Evolutionary conservation across 345 rosid species (phyloP).

Genomic region (Triadica sebifera): DNA sequence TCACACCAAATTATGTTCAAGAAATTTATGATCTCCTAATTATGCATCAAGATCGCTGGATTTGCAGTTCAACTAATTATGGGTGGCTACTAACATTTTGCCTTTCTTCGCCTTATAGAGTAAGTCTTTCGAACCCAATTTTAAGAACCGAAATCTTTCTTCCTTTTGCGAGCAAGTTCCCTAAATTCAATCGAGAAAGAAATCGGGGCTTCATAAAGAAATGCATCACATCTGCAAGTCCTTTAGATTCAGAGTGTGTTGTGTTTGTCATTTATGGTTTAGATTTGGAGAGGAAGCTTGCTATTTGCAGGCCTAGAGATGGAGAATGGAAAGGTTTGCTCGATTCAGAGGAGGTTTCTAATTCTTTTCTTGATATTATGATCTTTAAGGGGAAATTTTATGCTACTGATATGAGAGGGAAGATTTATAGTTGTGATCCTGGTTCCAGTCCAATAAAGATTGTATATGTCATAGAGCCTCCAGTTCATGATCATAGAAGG

Average conservation of each 20-base stretch:
- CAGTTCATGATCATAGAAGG: background rate
- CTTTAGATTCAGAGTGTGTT: background rate
- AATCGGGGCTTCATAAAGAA: background rate
- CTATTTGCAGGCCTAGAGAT: slow-evolving; percentile 9
- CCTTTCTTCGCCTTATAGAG: background rate
- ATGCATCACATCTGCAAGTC: background rate
- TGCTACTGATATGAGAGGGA: background rate
- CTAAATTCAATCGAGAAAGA: background rate
- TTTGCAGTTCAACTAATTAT: background rate
- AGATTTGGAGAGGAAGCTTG: background rate
- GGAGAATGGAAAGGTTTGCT: background rate
- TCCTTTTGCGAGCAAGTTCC: background rate
- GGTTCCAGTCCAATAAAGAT: background rate
- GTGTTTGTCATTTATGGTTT: background rate
- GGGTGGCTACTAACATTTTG: background rate
- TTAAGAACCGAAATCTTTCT: slow-evolving; percentile 2
- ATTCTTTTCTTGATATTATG: slow-evolving; percentile 11
- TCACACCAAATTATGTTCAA: background rate
- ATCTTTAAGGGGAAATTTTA: slow-evolving; percentile 3
- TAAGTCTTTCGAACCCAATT: background rate
- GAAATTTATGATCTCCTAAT: background rate
- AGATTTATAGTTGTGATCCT: background rate
- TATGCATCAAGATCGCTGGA: background rate
- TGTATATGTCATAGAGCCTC: background rate
- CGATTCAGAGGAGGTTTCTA: background rate